These are phyloP conservation scores for Huntiella bhutanensis DNA, from an alignment of 2,329 filamentous ascomycete genomes.

Conservation along the genomic window DNA sequence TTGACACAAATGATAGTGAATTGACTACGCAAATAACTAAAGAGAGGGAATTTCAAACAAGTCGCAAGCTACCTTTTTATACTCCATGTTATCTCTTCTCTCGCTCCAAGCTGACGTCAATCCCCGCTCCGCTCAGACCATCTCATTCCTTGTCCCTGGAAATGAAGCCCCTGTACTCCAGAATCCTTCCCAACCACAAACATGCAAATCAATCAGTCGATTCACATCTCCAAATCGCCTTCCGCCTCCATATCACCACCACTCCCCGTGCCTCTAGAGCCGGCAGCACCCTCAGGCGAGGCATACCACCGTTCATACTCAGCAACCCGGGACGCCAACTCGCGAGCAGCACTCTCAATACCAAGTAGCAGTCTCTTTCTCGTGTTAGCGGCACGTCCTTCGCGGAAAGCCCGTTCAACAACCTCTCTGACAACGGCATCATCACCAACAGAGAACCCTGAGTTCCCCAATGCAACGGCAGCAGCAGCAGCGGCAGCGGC, in stretches of 20 bases:
- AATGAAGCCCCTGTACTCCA: not conserved
- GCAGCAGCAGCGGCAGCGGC: conserved; percentile 5
- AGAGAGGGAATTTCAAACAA: no score
- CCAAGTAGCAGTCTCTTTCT: conserved; percentile 28
- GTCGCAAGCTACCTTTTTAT: no score
- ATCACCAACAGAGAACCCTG: conserved; percentile 15
- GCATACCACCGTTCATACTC: conserved; percentile 29
- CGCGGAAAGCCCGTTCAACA: conserved; percentile 27
- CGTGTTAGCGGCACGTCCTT: conserved; percentile 25
- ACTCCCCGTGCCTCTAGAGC: conserved; percentile 4
- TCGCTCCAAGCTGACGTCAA: no score
- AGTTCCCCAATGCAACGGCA: not conserved
- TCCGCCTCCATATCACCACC: not conserved
- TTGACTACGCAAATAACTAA: no score
- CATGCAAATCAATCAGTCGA: no score
- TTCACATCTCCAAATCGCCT: not conserved
- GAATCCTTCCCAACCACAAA: not conserved
- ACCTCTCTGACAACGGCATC: conserved; percentile 21
- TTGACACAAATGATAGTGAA: not conserved
- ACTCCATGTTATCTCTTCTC: no score
- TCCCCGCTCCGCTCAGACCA: no score
- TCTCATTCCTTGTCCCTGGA: not conserved
- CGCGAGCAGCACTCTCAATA: conserved; percentile 34
- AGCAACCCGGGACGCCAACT: conserved; percentile 33
- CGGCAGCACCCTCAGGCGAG: conserved; percentile 12